These are phyloP conservation scores for Picochlorum sp. DNA, from an alignment of 139 green algal genomes.

Conservation along the genomic window DNA sequence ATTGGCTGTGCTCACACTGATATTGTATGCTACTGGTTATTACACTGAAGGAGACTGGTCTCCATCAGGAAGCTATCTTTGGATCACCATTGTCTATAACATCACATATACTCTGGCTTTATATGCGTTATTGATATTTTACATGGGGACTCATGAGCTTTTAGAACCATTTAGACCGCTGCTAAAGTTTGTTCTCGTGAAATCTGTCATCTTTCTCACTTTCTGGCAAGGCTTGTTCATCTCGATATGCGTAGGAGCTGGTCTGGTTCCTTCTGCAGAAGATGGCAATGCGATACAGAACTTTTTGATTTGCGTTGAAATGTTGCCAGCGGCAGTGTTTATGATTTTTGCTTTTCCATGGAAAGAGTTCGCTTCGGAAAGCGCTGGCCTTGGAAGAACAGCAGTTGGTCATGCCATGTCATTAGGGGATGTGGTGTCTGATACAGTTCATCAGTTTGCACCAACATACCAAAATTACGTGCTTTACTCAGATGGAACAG, in stretches of 20 bases:
- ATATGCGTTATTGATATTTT: conserved; percentile 90
- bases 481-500: conserved; percentile 65
- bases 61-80: conserved; percentile 54
- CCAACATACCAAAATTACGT: conserved; percentile 87
- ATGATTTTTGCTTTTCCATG: conserved; percentile 86
- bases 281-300: conserved; percentile 80
- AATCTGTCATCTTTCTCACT: conserved; percentile 92
- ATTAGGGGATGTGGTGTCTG: conserved; percentile 65
- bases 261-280: conserved; percentile 30
- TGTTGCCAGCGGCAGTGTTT: conserved; percentile 68
- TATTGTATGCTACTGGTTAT: conserved; percentile 56
- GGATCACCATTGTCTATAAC: conserved; percentile 88
- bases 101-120: conserved; percentile 85
- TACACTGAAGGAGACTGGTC: conserved; percentile 81
- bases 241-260: conserved; percentile 36
- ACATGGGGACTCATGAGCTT: conserved; percentile 82
- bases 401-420: conserved; percentile 61
- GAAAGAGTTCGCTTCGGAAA: conserved; percentile 46
- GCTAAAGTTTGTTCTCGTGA: conserved; percentile 91
- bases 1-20: conserved; percentile 63
- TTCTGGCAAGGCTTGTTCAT: conserved; percentile 90
- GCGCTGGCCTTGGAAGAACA: conserved; percentile 5
- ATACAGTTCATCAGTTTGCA: conserved; percentile 88
- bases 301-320: conserved; percentile 91
- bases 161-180: conserved; percentile 85